Evolutionary conservation across 441 rosid species (phyloP), one percentile per base, ranked within the genome.

Genomic region (Populus trichocarpa): DNA sequence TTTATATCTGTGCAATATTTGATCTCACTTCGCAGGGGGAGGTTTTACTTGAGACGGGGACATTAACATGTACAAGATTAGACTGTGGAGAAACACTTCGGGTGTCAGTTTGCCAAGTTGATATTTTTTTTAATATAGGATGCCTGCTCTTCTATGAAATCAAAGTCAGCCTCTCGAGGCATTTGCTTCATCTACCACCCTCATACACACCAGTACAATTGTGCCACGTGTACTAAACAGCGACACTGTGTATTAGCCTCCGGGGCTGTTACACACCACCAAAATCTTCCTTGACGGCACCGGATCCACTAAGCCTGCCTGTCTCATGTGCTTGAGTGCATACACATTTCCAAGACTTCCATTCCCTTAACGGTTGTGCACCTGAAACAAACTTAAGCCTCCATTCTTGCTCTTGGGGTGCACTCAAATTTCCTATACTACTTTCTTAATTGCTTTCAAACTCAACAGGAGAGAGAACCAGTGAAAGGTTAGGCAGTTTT

Each of bases 241-340:
- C 83, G 91, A 85, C 90, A 85, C 88, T 73, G 9, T 63, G 81
- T 77, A 82, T 79, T 74, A 81, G 88, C 84, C 89, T 77, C 61
- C 78, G 91, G 87, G 59, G 67, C 30, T 84, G 86, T 63, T 28
- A 69, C 79, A 63, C 59, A 59, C 69, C 65, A 75, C 80, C 64
- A 22, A 22, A 74, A 70, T 77, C 87, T 69, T 69, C 82, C 84
- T 81, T 80, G 40, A 70, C 83, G 85, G 81, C 85, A 69, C 80
- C 75, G 86, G 76, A 83, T 75, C 70, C 84, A 68, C 67, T 61
- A 59, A 36, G 72, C 77, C 65, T 79, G 85, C 80, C 74, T 72
- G 18, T 30, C 82, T 81, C 87, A 83, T 75, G 87, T 79, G 87
- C 85, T 46, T 73, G 75, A 69, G 25, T 72, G 67, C 73, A 25